Evolutionary conservation across 257 asterid species (phyloP).

Genomic region (Jacaranda mimosifolia): DNA sequence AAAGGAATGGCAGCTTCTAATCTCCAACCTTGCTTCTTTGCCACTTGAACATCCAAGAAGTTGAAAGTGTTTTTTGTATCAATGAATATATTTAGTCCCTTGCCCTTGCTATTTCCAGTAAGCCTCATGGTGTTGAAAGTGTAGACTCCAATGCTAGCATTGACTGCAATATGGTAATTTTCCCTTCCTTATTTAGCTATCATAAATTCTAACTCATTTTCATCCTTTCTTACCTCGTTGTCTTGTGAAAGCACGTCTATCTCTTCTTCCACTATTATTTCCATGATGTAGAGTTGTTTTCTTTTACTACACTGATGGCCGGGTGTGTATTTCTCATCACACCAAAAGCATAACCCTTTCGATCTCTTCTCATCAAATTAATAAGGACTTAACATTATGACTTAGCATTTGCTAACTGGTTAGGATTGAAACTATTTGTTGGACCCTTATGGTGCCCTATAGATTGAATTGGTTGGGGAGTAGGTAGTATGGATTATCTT

Average conservation of each 20-base stretch:
- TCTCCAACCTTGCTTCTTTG: background rate
- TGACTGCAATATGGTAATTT: background rate
- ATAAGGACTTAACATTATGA: background rate
- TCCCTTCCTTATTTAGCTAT: background rate
- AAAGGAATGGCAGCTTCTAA: background rate
- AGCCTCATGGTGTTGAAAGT: background rate
- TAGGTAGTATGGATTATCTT: no score
- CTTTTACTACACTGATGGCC: background rate
- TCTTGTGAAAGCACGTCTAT: no score
- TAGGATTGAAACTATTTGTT: no score
- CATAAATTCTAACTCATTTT: background rate
- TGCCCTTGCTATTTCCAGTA: background rate
- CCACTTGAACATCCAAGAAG: background rate
- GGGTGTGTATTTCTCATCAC: background rate
- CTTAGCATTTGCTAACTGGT: no score
- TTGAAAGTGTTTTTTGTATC: background rate
- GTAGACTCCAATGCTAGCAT: background rate
- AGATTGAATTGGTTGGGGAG: background rate
- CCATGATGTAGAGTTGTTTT: background rate
- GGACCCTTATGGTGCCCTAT: no score
- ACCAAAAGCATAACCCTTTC: background rate
- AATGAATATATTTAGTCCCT: background rate
- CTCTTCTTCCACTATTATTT: background rate
- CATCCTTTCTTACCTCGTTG: background rate
- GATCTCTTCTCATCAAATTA: background rate